phyloP scores from a whole-genome alignment of 495 filamentous ascomycete species.

The Annulohypoxylon maeteangense region DNA sequence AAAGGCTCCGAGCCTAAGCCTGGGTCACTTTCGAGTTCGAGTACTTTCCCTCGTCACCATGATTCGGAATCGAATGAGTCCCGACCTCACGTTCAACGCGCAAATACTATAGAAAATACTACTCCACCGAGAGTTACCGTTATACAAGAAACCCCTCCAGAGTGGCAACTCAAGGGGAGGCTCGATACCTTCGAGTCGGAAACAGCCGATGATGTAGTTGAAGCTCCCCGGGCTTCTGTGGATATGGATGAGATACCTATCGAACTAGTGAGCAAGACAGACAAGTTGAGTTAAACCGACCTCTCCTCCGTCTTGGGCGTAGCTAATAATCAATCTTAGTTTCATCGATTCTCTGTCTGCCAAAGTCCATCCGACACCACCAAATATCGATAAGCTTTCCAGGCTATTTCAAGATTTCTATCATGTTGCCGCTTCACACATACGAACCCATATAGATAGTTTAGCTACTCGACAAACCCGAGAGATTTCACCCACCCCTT shows the following conservation, averaged over 20 bases:
- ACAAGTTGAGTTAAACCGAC: constrained; percentile 68
- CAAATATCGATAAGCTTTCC: constrained; percentile 84
- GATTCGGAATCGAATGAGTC: constrained; percentile 53
- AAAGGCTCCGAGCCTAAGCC: constrained; percentile 44
- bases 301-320: constrained; percentile 9
- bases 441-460: constrained; percentile 86
- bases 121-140: constrained; percentile 55
- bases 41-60: constrained; percentile 67
- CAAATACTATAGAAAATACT: constrained; percentile 70
- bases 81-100: constrained; percentile 61
- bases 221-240: constrained; percentile 65
- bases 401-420: constrained; percentile 97
- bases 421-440: constrained; percentile 79
- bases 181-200: constrained; percentile 64
- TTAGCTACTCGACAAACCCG: constrained; percentile 79
- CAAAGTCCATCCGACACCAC: constrained; percentile 85
- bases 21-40: constrained; percentile 45
- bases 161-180: constrained; percentile 32
- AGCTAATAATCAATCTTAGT: constrained; percentile 55
- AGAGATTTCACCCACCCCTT: constrained; percentile 64
- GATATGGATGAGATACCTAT: constrained; percentile 89
- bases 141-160: constrained; percentile 41
- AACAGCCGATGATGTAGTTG: constrained; percentile 61
- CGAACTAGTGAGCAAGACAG: constrained; percentile 87
- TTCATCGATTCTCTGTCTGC: constrained; percentile 93